Evolutionary conservation across 2,329 filamentous ascomycete species (phyloP).

Genomic region (Diaporthe caulivora): DNA sequence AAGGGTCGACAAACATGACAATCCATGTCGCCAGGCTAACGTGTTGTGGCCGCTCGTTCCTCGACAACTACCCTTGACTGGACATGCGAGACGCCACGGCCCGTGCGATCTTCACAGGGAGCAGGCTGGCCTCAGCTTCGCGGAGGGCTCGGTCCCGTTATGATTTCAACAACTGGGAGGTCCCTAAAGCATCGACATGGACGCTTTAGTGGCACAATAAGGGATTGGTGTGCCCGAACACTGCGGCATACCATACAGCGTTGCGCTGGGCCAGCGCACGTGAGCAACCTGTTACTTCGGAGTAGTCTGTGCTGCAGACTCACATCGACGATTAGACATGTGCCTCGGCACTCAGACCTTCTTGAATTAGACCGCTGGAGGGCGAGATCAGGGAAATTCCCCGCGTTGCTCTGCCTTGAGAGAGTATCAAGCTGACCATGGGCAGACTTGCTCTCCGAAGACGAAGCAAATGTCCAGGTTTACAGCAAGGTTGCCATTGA

Average conservation of each 20-base stretch:
- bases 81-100: too few species aligned
- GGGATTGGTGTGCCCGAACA: background rate
- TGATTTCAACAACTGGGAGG: background rate
- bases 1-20: background rate
- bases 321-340: background rate
- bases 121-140: background rate
- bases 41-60: background rate
- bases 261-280: background rate
- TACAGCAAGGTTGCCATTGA: slow-evolving; percentile 45
- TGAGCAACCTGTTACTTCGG: background rate
- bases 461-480: slow-evolving; percentile 42
- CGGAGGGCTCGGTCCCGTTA: background rate
- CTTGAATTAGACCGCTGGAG: background rate
- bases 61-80: background rate
- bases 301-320: background rate
- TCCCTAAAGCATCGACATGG: background rate
- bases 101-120: background rate
- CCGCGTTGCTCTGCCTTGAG: background rate
- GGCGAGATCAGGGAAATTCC: background rate
- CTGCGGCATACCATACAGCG: background rate
- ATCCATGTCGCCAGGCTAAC: too few species aligned
- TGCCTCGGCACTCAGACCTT: slow-evolving; percentile 11
- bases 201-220: background rate
- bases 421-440: background rate
- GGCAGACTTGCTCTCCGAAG: slow-evolving; percentile 45